Evolutionary conservation across 2,329 filamentous ascomycete species (phyloP), one percentile per base, ranked within the genome.

Genomic region (Lachnellula cervina): DNA sequence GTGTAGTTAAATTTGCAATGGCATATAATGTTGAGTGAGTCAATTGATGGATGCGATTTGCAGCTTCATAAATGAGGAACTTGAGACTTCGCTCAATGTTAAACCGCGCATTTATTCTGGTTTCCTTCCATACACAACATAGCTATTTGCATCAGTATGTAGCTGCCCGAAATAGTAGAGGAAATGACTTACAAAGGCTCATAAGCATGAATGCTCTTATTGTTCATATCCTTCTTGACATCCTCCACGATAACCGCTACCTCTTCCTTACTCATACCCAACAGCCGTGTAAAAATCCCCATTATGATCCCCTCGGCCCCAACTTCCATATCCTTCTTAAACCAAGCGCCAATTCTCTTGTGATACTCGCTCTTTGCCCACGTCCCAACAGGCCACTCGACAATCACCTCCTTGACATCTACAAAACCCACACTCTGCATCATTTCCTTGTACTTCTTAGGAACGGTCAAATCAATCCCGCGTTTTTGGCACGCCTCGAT

Each of bases 321-420:
- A 37, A 53, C 21, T 21, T 49, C 43, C 51, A 57, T 50, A 48
- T 54, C 47, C 23, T 35, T 51, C 17, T 42, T 40, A 43, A 57
- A 57, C 47, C 55, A 53, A 23, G 45, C 51, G 13, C 55, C 51
- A 23, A 57, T 46, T 13, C 32, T 38, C 35, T 54, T 57, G n/a
- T 53, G 46, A 44, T 40, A 50, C 19, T 45, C 23, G 28, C 51
- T 48, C 47, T 53, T 57, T 14, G 57, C 34, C 51, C 37, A 57
- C 8, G 3, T 53, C 14, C 51, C 51, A 37, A 53, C 32, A 0
- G 79, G 79, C 69, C 78, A 75, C 65, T 76, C 77, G 62, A 72
- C 76, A 4, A 76, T 64, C 1, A 73, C 66, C 64, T 80, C 75
- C 0, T 68, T 57, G 9, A 64, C 54, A 51, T 63, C 48, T 4